Base-by-base conservation (phyloP, 345 rosid species). In the Eutrema heterophyllum region DNA sequence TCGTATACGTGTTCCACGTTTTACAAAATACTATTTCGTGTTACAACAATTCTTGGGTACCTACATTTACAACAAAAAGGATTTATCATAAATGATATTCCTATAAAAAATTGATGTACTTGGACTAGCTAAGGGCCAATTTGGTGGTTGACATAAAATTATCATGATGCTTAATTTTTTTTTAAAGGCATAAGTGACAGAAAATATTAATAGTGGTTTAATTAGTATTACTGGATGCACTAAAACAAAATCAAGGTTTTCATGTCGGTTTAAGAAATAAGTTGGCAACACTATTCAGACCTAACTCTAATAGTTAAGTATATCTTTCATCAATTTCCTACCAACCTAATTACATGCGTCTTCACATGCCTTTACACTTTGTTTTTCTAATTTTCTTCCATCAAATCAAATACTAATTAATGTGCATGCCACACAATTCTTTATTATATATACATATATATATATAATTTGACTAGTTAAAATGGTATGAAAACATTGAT, bases 291-390 rank as follows among this genome's bases (percentile, higher is more conserved):
- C 78, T 57, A 56, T 64, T 56, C 26, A 38, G 59, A 74, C 78
- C 78, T 67, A 74, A 76, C 29, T 33, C 48, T 36, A 75, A 68
- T 59, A 67, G 70, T 75, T 76, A 70, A 76, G 75, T 33, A 68
- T 76, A 70, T 76, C 49, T 60, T 73, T 61, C 70, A 61, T 51
- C 64, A 49, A 24, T 67, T 8, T 45, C 51, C 51, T 33, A 76
- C 76, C 70, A 65, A 77, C 70, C 71, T 49, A 70, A 40, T 59
- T 62, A 64, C 66, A 63, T 53, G 66, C 43, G 76, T 75, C 68
- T 60, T 50, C 73, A 59, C 62, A 59, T 67, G 73, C 41, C 61
- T 39, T 57, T 41, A 67, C 54, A 39, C 29, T 29, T 45, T 24
- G 10, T 50, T 75, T 39, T 50, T 29, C 33, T 68, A 50, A 48